Evolutionary conservation across 177 flowering plant genomes (phyloP).

Genomic region (Vitis hybrid): DNA sequence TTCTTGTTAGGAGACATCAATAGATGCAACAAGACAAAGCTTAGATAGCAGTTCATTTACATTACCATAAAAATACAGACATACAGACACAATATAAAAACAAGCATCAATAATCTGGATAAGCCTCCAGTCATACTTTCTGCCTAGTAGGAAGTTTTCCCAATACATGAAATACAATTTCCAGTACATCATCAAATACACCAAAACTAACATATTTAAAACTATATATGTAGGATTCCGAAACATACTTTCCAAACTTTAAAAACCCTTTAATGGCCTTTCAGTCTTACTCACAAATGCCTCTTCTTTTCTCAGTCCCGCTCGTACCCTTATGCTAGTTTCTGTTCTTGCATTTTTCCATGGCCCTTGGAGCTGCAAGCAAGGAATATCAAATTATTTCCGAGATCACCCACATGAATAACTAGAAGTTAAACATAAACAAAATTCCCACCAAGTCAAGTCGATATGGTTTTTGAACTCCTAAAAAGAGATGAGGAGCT

Average conservation of each 20-base stretch:
- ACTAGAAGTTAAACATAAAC: not conserved
- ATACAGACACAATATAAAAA: not conserved
- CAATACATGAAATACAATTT: slow-evolving; percentile 13
- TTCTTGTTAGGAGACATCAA: too few species aligned
- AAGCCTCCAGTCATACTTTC: slow-evolving; percentile 9
- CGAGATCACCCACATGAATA: not conserved
- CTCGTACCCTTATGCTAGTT: slow-evolving; percentile 20
- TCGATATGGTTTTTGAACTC: not conserved
- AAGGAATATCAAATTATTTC: not conserved
- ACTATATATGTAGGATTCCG: slow-evolving; percentile 11
- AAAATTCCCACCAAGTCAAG: not conserved
- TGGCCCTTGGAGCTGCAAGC: slow-evolving; percentile 69
- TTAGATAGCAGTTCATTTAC: slow-evolving; percentile 17
- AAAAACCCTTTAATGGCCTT: not conserved
- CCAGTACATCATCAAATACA: slow-evolving; percentile 11
- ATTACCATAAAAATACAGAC: slow-evolving; percentile 8
- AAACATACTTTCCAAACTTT: slow-evolving; percentile 4
- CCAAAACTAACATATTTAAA: slow-evolving; percentile 9
- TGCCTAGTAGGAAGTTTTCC: slow-evolving; percentile 9
- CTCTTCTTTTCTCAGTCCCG: not conserved
- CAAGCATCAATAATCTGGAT: slow-evolving; percentile 10
- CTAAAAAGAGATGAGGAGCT: not conserved
- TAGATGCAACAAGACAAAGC: not conserved
- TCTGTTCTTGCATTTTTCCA: slow-evolving; percentile 67
- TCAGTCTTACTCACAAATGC: not conserved